Conservation (phyloP, 495 filamentous ascomycete species). For the Neurospora tetraspora region DNA sequence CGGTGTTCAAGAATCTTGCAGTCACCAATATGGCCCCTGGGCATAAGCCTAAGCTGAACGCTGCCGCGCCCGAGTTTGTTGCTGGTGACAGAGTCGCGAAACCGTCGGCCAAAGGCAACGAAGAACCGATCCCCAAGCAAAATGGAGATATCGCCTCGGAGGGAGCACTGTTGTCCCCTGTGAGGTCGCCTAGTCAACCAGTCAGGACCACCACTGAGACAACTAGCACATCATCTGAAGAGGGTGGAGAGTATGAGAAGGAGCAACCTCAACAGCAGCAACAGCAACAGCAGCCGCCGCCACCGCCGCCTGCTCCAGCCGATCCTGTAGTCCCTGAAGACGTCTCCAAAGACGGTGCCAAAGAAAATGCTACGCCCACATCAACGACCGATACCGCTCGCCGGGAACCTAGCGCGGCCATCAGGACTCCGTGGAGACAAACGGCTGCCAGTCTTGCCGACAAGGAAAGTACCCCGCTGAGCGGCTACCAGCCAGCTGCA, state of each 20-base stretch:
- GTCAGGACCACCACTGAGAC: slow-evolving; percentile 22
- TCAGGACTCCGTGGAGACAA: slow-evolving; percentile 64
- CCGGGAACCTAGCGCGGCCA: slow-evolving; percentile 39
- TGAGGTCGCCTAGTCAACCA: slow-evolving; percentile 19
- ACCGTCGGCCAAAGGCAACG: slow-evolving; percentile 9
- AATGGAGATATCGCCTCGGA: slow-evolving; percentile 12
- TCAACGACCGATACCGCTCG: slow-evolving; percentile 19
- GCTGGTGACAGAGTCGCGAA: slow-evolving; percentile 24
- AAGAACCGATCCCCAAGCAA: slow-evolving; percentile 9
- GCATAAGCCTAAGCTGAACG: slow-evolving; percentile 35
- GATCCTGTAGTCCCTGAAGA: background rate
- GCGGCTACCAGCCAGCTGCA: slow-evolving; percentile 47
- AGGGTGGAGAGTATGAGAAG: slow-evolving; percentile 29
- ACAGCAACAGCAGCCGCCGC: slow-evolving; percentile 10
- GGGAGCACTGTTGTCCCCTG: slow-evolving; percentile 16
- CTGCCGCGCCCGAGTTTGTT: slow-evolving; percentile 39
- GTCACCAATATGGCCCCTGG: slow-evolving; percentile 45
- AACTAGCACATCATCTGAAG: slow-evolving; percentile 29
- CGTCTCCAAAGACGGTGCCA: slow-evolving; percentile 8
- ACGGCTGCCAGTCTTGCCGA: slow-evolving; percentile 39
- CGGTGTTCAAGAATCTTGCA: slow-evolving; percentile 63
- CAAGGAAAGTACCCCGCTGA: slow-evolving; percentile 37
- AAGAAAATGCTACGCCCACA: slow-evolving; percentile 18
- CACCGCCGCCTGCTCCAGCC: background rate
- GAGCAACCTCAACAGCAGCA: slow-evolving; percentile 12